These are phyloP conservation scores for Porpolomopsis calyptriformis DNA, from an alignment of 768 basidiomycete species.

Conservation along the genomic window DNA sequence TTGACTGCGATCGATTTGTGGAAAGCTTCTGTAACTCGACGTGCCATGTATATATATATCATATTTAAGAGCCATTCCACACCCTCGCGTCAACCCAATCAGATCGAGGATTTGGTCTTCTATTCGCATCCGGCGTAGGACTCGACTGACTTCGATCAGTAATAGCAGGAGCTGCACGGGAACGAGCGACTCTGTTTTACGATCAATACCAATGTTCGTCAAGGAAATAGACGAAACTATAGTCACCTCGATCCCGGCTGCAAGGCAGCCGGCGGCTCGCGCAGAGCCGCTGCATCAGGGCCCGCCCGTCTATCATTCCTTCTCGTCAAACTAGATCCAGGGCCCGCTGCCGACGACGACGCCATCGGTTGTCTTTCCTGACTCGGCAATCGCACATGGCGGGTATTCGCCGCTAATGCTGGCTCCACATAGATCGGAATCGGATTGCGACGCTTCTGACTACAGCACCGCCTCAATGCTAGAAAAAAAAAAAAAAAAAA, in stretches of 20 bases:
- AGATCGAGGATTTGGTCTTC: background rate
- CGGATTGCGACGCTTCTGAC: too few species aligned
- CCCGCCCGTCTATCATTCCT: background rate
- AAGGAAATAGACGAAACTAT: background rate
- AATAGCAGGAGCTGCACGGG: background rate
- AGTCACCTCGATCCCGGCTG: constrained; percentile 3
- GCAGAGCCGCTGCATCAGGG: background rate
- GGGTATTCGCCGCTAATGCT: too few species aligned
- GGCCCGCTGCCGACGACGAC: too few species aligned
- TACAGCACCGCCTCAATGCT: too few species aligned
- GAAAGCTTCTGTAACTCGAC: too few species aligned
- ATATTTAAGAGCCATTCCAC: background rate
- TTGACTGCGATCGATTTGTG: too few species aligned
- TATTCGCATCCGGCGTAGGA: background rate
- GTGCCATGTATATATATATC: too few species aligned
- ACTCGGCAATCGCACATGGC: too few species aligned
- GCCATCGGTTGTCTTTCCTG: too few species aligned
- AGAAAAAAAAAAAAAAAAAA: too few species aligned
- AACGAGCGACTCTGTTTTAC: background rate
- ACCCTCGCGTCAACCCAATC: background rate
- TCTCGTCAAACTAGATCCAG: background rate
- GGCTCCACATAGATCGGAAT: too few species aligned
- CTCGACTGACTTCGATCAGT: background rate
- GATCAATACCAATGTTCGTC: too few species aligned
- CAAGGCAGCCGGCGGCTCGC: constrained; percentile 2